Evolutionary conservation across 371 early-diverging fungal genomes (phyloP).

Genomic region (Mucor circinelloides): DNA sequence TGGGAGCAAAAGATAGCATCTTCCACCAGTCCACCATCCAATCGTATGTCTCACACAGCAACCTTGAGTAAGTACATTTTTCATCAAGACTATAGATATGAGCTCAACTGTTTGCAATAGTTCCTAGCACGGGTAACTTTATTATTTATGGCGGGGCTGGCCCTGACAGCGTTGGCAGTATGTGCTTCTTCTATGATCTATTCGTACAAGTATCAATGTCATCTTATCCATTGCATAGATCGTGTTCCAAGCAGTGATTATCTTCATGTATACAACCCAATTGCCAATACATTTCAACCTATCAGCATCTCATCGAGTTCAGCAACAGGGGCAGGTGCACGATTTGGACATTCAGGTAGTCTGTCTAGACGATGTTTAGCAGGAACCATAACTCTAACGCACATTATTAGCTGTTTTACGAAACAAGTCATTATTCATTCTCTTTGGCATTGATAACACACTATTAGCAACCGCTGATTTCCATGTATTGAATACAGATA

Average conservation of each 20-base stretch:
- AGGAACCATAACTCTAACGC: background rate
- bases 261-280: conserved; percentile 3
- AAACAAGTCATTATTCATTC: conserved; percentile 1
- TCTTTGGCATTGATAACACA: conserved; percentile 14
- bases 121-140: conserved; percentile 3
- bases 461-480: background rate
- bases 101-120: background rate
- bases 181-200: background rate
- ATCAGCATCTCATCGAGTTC: background rate
- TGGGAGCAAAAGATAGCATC: conserved; percentile 9
- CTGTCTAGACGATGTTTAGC: background rate
- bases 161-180: conserved; percentile 8
- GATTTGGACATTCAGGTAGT: conserved; percentile 14
- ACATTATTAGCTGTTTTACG: conserved; percentile 5
- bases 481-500: conserved; percentile 1
- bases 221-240: background rate
- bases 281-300: background rate
- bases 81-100: background rate
- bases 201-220: background rate
- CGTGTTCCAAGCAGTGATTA: conserved; percentile 11
- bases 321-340: conserved; percentile 9
- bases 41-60: conserved; percentile 13
- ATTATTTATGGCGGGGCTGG: conserved; percentile 15
- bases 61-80: background rate
- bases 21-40: background rate